Base-by-base conservation (phyloP, 257 asterid genomes). In the Solanum neorickii region DNA sequence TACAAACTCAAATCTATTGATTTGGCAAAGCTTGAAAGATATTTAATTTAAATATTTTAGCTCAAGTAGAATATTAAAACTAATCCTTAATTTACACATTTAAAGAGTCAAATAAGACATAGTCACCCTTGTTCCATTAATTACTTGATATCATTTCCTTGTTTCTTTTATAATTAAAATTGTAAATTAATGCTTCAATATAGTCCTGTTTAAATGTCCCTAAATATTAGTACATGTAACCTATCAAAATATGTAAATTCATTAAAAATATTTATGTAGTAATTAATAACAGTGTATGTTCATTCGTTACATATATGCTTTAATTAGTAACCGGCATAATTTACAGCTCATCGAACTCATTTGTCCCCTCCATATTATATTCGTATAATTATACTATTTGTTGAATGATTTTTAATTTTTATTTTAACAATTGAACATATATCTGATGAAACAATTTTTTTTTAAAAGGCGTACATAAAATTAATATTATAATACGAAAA, bases 301-400 rank as follows among this genome's bases (percentile, higher is more conserved):
- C 44, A 11, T 49, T 80, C 44, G 44, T 80, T 80, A 80, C 85
- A 80, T 80, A 16, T 52, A 80, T 80, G 25, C 29, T 80, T 80
- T 47, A 9, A 78, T 46, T 78, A 44, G 84, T 27, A 78, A 78
- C 10, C 42, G 62, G 27, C 11, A 31, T 27, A 4, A 27, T 78
- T 29, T 9, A 46, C 16, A 46, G 66, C 5, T 78, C 27, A 25
- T 46, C 13, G 16, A 29, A 27, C 84, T 78, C 27, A 78, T 78
- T 78, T 78, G 3, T 77, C 84, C 65, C 65, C 25, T n/a, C 5
- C 41, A 25, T 4, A 44, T 27, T 77, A 44, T 25, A 77, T 77
- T 77, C 33, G 27, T 27, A 27, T 68, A 68, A 66, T 66, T 66
- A 29, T 8, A 68, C 2, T 0, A 12, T 0, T 68, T 13, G 0